Percentiles rank a stretch among this genome's conserved stretches.
phyloP scores from a whole-genome alignment of 257 asterid genomes.

The Scutellaria minor region DNA sequence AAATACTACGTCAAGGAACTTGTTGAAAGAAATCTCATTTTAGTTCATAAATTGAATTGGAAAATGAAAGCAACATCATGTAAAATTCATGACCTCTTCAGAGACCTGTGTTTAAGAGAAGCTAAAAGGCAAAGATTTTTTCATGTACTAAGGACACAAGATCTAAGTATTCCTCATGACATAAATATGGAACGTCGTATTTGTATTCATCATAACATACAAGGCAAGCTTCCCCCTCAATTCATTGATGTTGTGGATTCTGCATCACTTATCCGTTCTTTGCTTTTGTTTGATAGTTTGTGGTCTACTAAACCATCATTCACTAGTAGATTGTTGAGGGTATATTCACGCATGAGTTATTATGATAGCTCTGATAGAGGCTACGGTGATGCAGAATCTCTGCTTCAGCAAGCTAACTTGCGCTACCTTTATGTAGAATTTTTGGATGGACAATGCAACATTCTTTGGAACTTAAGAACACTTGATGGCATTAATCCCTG shows the following conservation, averaged over 20 bases:
- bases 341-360: not conserved
- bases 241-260: not conserved
- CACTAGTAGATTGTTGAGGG: not conserved
- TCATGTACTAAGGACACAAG: not conserved
- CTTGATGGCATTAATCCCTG: not conserved
- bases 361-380: not conserved
- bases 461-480: slow-evolving; percentile 8
- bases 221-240: not conserved
- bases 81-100: slow-evolving; percentile 19
- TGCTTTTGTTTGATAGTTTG: not conserved
- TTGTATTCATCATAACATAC: not conserved
- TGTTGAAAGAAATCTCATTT: not conserved
- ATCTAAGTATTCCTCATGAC: not conserved
- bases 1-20: not conserved
- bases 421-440: not conserved
- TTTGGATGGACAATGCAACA: not conserved
- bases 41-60: not conserved
- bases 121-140: not conserved
- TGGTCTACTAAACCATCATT: not conserved
- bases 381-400: not conserved
- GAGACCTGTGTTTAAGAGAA: slow-evolving; percentile 22
- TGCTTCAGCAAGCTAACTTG: not conserved
- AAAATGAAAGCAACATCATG: not conserved
- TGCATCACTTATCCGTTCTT: not conserved
- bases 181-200: slow-evolving; percentile 3